Percentiles rank a stretch among this genome's conserved stretches.
Conservation (phyloP, 306 rosid species). For the Dalbergia cochinchinensis region DNA sequence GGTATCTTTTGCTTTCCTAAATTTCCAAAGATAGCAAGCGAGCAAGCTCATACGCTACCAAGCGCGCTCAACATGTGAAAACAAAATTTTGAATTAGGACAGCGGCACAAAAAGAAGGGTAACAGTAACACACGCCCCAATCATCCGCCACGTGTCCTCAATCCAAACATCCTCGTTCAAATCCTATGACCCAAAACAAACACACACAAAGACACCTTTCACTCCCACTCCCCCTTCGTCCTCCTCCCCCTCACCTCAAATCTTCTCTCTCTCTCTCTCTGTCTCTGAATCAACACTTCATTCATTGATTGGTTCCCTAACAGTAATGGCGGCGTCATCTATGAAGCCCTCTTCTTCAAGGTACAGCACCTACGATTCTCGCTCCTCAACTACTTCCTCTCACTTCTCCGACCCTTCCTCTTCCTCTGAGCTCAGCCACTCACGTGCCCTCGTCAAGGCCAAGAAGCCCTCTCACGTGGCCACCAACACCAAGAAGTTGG, state of each 20-base stretch:
- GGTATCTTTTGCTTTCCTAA: background rate
- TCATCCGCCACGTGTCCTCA: constrained; percentile 61
- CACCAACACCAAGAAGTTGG: constrained; percentile 45
- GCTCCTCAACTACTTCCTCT: constrained; percentile 82
- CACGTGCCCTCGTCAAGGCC: constrained; percentile 72
- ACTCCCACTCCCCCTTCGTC: background rate
- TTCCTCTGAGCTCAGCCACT: constrained; percentile 64
- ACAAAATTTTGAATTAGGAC: constrained; percentile 63
- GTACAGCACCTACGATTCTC: constrained; percentile 79
- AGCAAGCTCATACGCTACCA: background rate
- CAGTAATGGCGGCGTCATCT: constrained; percentile 48
- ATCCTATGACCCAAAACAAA: background rate
- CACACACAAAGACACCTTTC: background rate
- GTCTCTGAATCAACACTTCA: background rate
- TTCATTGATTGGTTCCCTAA: constrained; percentile 22
- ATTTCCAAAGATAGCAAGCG: background rate
- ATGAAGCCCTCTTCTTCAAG: constrained; percentile 81
- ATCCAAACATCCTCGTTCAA: constrained; percentile 3
- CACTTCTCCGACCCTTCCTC: constrained; percentile 82
- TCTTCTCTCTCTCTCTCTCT: constrained; percentile 16
- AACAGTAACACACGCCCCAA: background rate
- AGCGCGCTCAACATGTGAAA: constrained; percentile 57
- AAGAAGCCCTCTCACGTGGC: constrained; percentile 61
- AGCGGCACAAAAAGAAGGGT: constrained; percentile 52
- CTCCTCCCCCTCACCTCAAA: constrained; percentile 4